Percentiles rank a stretch among this genome's conserved stretches.
phyloP scores from a whole-genome alignment of 768 basidiomycete genomes.

The Sarcomyxa edulis region DNA sequence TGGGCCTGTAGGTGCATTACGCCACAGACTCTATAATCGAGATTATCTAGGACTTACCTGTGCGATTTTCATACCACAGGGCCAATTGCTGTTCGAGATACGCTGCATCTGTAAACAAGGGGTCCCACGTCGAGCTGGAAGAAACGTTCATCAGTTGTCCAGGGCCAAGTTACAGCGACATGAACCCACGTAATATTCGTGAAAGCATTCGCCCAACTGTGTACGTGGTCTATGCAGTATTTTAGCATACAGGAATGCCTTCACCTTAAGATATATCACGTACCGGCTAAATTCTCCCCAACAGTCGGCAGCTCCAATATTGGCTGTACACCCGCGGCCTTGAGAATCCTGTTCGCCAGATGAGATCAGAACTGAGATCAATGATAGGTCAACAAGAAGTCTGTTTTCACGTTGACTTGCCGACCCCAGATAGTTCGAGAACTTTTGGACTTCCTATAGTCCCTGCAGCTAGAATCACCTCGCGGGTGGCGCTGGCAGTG shows the following conservation, averaged over 20 bases:
- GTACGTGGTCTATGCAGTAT: conserved; percentile 23
- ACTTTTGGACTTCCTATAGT: conserved; percentile 32
- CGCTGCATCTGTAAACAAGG: conserved; percentile 14
- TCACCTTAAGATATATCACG: neutral
- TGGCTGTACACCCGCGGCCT: conserved; percentile 34
- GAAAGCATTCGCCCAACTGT: conserved; percentile 27
- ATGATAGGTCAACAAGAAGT: too few relatives aligned
- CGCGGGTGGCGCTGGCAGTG: conserved; percentile 41
- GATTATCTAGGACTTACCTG: conserved; percentile 17
- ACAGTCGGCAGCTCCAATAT: conserved; percentile 43
- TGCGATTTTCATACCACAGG: conserved; percentile 23
- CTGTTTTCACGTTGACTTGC: too few relatives aligned
- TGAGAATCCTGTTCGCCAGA: too few relatives aligned
- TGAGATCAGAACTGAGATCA: conserved; percentile 5
- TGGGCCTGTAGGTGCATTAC: conserved; percentile 18
- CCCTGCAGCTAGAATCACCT: conserved; percentile 49
- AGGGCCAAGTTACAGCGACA: conserved; percentile 1
- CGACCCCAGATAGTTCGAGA: conserved; percentile 13
- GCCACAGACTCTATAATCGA: too few relatives aligned
- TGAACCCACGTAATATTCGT: conserved; percentile 22
- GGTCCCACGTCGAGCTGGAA: conserved; percentile 21
- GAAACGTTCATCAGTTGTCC: neutral
- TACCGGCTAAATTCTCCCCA: conserved; percentile 34
- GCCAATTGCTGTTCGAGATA: conserved; percentile 17
- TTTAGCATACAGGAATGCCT: neutral